phyloP scores from a whole-genome alignment of 768 basidiomycete genomes.

The Lyophyllum atratum region DNA sequence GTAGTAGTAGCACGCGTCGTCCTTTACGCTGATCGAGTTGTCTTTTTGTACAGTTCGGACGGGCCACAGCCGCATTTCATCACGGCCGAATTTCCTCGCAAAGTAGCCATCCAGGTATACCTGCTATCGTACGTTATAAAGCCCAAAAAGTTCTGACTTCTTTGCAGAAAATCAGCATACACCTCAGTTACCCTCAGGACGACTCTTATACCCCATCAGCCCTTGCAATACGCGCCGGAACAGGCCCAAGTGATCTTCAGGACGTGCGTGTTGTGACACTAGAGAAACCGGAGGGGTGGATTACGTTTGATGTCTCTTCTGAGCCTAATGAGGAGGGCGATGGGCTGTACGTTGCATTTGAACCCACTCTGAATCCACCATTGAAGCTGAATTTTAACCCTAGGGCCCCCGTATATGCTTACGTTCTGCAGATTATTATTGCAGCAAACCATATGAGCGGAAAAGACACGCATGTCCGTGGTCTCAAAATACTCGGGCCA shows the following conservation, averaged over 20 bases:
- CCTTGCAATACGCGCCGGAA: conserved; percentile 89
- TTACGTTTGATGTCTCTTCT: conserved; percentile 80
- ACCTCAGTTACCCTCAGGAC: conserved; percentile 79
- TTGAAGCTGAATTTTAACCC: background rate
- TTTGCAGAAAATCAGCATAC: conserved; percentile 80
- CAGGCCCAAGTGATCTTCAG: conserved; percentile 87
- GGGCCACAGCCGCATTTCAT: conserved; percentile 98
- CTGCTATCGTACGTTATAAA: background rate
- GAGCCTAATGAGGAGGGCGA: conserved; percentile 80
- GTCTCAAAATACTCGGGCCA: conserved; percentile 84
- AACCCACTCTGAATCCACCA: background rate
- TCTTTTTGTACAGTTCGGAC: conserved; percentile 60
- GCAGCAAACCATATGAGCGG: conserved; percentile 97
- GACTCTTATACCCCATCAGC: conserved; percentile 98
- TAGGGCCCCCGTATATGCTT: conserved; percentile 87
- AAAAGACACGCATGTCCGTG: conserved; percentile 97
- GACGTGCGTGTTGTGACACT: conserved; percentile 86
- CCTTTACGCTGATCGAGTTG: background rate
- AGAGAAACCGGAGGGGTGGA: conserved; percentile 94
- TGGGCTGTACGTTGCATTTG: conserved; percentile 60
- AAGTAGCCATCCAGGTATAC: conserved; percentile 82
- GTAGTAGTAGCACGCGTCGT: conserved; percentile 29
- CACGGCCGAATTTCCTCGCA: conserved; percentile 89
- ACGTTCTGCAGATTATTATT: conserved; percentile 88
- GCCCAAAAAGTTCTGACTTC: background rate